phyloP scores from a whole-genome alignment of 495 filamentous ascomycete genomes.

The Tuber magnatum region DNA sequence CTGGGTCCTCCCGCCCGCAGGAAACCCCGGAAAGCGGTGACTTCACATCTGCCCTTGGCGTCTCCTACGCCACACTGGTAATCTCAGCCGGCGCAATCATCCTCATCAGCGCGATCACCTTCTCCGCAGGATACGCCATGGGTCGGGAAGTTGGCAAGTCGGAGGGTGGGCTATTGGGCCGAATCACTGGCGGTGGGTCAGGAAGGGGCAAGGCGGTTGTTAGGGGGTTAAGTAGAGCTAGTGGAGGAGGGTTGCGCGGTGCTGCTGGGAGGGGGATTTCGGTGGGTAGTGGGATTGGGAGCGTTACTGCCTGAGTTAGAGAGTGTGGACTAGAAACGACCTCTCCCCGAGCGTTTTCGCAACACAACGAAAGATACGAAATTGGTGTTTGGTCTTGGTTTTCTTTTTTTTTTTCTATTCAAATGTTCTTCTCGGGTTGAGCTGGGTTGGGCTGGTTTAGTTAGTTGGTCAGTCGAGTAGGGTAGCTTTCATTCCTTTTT shows the following conservation, averaged over 20 bases:
- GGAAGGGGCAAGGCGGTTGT: slow-evolving; percentile 21
- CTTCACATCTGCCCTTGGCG: slow-evolving; percentile 16
- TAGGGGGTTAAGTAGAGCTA: slow-evolving; percentile 19
- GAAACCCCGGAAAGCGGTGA: slow-evolving; percentile 52
- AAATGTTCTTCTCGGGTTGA: slow-evolving; percentile 1
- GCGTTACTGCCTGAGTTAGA: slow-evolving; percentile 1
- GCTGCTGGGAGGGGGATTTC: neutral
- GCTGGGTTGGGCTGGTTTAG: neutral
- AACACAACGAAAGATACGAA: slow-evolving; percentile 3
- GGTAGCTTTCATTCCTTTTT: slow-evolving; percentile 2
- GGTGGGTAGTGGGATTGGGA: neutral
- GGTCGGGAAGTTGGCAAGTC: slow-evolving; percentile 65
- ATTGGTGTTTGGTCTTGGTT: slow-evolving; percentile 18
- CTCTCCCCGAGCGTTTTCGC: neutral
- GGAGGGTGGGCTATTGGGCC: slow-evolving; percentile 26
- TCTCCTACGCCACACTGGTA: slow-evolving; percentile 66
- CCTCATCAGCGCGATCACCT: slow-evolving; percentile 81
- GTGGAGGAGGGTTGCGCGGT: slow-evolving; percentile 22
- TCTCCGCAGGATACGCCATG: slow-evolving; percentile 85
- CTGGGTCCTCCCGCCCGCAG: slow-evolving; percentile 48
- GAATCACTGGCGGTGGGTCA: slow-evolving; percentile 19
- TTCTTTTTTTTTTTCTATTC: slow-evolving; percentile 6
- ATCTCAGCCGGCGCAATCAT: slow-evolving; percentile 88
- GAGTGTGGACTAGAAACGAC: neutral
- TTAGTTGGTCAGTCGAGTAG: slow-evolving; percentile 1